Evolutionary conservation across 2,329 filamentous ascomycete genomes (phyloP).

Genomic region (Xylaria sp.): DNA sequence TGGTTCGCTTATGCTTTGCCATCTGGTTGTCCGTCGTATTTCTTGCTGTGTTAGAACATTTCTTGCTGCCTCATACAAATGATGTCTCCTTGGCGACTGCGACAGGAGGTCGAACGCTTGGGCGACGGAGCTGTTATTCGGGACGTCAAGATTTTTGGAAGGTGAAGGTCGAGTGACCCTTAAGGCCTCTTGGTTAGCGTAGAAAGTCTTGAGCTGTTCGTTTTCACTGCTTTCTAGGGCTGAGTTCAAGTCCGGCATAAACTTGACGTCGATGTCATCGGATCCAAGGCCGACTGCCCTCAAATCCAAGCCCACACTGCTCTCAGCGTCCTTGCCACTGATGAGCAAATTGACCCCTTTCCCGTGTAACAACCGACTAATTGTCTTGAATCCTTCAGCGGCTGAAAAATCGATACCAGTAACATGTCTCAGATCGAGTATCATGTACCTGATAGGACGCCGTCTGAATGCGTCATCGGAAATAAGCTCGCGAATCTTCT

Average conservation of each 20-base stretch:
- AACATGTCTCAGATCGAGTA: conserved; percentile 89
- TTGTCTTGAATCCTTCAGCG: conserved; percentile 91
- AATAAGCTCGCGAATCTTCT: conserved; percentile 82
- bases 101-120: conserved; percentile 59
- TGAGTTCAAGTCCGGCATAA: conserved; percentile 91
- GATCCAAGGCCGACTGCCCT: conserved; percentile 84
- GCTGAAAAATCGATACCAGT: conserved; percentile 96
- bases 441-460: conserved; percentile 86
- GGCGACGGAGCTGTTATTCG: conserved; percentile 50
- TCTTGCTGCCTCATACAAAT: conserved; percentile 81
- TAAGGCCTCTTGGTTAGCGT: conserved; percentile 73
- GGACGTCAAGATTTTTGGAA: conserved; percentile 61
- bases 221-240: conserved; percentile 96
- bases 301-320: conserved; percentile 79
- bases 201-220: conserved; percentile 84
- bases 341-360: conserved; percentile 84
- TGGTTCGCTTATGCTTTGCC: conserved; percentile 89
- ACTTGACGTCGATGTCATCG: conserved; percentile 76
- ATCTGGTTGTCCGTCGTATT: conserved; percentile 69
- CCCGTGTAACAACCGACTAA: conserved; percentile 82
- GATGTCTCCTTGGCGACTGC: conserved; percentile 82
- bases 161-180: conserved; percentile 56
- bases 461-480: conserved; percentile 82
- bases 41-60: conserved; percentile 77
- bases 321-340: conserved; percentile 81